A percentile compares a stretch with the other conserved stretches of the same genome.
These are phyloP conservation scores for Ramalina intermedia DNA, from an alignment of 495 filamentous ascomycete genomes.

Conservation along the genomic window DNA sequence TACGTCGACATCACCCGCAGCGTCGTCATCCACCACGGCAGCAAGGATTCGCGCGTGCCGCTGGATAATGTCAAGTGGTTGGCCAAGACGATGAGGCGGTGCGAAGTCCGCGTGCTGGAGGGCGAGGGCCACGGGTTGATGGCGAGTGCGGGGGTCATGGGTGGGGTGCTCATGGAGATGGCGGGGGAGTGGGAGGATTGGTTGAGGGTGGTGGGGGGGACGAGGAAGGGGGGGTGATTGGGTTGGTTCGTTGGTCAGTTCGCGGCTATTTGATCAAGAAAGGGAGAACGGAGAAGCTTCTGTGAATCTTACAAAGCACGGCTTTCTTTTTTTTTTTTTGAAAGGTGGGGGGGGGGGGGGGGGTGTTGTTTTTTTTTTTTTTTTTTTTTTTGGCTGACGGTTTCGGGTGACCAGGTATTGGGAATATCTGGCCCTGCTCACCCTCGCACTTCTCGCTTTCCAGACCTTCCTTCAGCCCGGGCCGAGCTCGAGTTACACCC, in stretches of 20 bases:
- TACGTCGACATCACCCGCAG: constrained; percentile 89
- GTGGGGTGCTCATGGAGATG: constrained; percentile 82
- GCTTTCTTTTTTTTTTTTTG: no score
- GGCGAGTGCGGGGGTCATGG: constrained; percentile 90
- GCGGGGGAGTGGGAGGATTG: constrained; percentile 92
- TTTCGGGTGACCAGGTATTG: constrained; percentile 49
- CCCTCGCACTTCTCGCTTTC: constrained; percentile 45
- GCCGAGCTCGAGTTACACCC: constrained; percentile 51
- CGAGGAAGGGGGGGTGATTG: constrained; percentile 15
- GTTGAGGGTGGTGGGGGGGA: constrained; percentile 45
- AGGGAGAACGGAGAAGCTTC: no score
- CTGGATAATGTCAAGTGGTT: constrained; percentile 93
- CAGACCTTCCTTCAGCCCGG: constrained; percentile 59
- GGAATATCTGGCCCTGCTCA: constrained; percentile 66
- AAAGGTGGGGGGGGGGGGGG: no score
- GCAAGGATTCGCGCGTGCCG: constrained; percentile 78
- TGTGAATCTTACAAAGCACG: no score
- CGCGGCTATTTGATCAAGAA: no score
- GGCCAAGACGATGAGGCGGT: constrained; percentile 80
- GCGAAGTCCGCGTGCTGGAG: constrained; percentile 81
- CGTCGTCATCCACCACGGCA: constrained; percentile 89
- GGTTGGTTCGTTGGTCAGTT: no score
- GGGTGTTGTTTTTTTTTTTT: no score
- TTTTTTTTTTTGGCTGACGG: background rate
- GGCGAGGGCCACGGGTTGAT: constrained; percentile 94